phyloP scores from a whole-genome alignment of 106 monocot species.

The Iris macrosiphon region DNA sequence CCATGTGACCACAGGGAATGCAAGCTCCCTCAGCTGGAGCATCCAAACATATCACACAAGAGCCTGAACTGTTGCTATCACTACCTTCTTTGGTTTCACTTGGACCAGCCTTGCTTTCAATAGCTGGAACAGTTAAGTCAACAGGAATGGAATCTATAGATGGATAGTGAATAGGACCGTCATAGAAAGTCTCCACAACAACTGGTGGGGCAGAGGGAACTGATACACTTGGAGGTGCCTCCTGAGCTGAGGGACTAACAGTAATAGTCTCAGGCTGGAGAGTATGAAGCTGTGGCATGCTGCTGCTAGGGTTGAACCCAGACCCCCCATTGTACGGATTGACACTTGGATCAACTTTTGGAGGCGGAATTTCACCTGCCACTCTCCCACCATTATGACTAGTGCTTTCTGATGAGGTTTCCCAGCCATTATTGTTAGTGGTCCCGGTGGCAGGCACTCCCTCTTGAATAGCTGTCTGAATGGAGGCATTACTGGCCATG shows the following conservation, averaged over 20 bases:
- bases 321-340: slow-evolving; percentile 30
- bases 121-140: slow-evolving; percentile 10
- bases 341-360: slow-evolving; percentile 11
- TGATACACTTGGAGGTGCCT: slow-evolving; percentile 6
- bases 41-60: slow-evolving; percentile 88
- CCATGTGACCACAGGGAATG: slow-evolving; percentile 82
- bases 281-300: background rate
- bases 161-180: slow-evolving; percentile 42
- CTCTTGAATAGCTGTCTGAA: slow-evolving; percentile 61
- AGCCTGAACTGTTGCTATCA: slow-evolving; percentile 3
- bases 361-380: background rate
- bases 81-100: slow-evolving; percentile 13
- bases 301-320: slow-evolving; percentile 16
- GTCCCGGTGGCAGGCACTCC: slow-evolving; percentile 18
- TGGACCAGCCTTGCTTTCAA: background rate
- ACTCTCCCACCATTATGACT: slow-evolving; percentile 30
- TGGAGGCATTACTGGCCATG: slow-evolving; percentile 67
- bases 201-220: slow-evolving; percentile 56
- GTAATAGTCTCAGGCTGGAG: background rate
- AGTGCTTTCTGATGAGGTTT: slow-evolving; percentile 13
- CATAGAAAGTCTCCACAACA: slow-evolving; percentile 12
- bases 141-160: slow-evolving; percentile 39
- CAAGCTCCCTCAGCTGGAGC: slow-evolving; percentile 70
- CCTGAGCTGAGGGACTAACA: slow-evolving; percentile 6
- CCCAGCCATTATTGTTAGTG: slow-evolving; percentile 25